Base-by-base conservation (phyloP, 2,329 filamentous ascomycete genomes). In the Cladophialophora carrionii region DNA sequence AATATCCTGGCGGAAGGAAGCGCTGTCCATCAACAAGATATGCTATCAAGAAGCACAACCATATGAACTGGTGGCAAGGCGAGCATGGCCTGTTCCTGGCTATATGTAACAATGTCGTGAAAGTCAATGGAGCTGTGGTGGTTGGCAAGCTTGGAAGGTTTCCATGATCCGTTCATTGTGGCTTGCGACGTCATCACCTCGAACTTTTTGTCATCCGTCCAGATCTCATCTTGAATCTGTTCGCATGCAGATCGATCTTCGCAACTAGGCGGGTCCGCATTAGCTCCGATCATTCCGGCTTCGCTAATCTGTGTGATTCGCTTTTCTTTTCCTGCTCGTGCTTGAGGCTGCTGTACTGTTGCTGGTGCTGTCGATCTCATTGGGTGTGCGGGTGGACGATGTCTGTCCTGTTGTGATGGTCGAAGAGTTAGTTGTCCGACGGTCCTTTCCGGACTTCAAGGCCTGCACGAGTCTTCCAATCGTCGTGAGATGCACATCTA, bases 11-110 rank as follows among this genome's bases (percentile, higher is more conserved):
- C 32, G 57, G 52, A 65, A 65, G 7, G 64, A 17, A 20, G 56
- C 51, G 32, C 62, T 87, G 75, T 71, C 95, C 95, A 75, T 96
- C 62, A 53, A 52, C 26, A 20, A 57, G 26, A 9, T 14, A 34
- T 58, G 7, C 24, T 20, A 8, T 9, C 3, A 34, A 29, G 46
- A 31, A 48, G 43, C 24, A 22, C n/a, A 24, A 20, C 22, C 43
- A 22, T 31, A 20, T n/a, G 14, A 54, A 31, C 17, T 2, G 37
- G 37, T 7, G 7, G 4, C 24, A 10, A 48, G 37, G 6, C 20
- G 12, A 29, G 37, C 22, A 48, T 2, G 37, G 17, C 9, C 48
- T 24, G 22, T 20, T 3, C 22, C 9, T 34, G 37, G 24, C 22
- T 20, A 58, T 58, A 34, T 55, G 52, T 55, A n/a, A 34, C 20